Conservation (phyloP, 2,329 filamentous ascomycete species). For the Ceratocystis ficicola region DNA sequence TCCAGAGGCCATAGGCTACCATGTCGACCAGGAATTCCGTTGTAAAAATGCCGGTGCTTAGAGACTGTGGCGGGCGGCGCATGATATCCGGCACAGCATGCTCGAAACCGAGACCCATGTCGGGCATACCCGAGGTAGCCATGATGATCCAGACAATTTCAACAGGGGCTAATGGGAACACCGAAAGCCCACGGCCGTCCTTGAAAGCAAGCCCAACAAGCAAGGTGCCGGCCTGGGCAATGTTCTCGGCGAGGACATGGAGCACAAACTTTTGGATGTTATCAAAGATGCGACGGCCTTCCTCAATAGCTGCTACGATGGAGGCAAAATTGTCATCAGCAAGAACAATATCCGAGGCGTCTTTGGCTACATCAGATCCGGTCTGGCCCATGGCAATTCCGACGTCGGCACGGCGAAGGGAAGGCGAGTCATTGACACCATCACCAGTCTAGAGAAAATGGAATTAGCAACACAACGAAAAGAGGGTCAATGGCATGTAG, state of each 20-base stretch:
- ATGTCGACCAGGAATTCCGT: slow-evolving; percentile 55
- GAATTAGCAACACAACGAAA: not conserved
- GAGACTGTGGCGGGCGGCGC: slow-evolving; percentile 51
- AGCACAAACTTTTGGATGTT: slow-evolving; percentile 67
- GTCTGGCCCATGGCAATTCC: slow-evolving; percentile 56
- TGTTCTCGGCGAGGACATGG: slow-evolving; percentile 57
- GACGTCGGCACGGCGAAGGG: slow-evolving; percentile 56
- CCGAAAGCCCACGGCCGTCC: slow-evolving; percentile 49
- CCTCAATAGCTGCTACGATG: slow-evolving; percentile 58
- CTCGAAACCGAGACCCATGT: slow-evolving; percentile 68
- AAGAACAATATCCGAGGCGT: slow-evolving; percentile 54
- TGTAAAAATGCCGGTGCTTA: slow-evolving; percentile 52
- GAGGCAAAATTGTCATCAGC: slow-evolving; percentile 64
- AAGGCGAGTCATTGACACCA: slow-evolving; percentile 62
- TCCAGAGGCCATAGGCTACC: slow-evolving; percentile 56
- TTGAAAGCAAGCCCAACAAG: slow-evolving; percentile 63
- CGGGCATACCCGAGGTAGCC: slow-evolving; percentile 61
- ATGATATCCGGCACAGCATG: slow-evolving; percentile 57
- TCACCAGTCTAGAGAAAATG: slow-evolving; percentile 44
- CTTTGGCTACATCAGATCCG: slow-evolving; percentile 53
- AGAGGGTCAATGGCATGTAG: not conserved
- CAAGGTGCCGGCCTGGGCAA: slow-evolving; percentile 56
- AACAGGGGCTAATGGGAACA: slow-evolving; percentile 63
- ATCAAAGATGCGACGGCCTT: slow-evolving; percentile 60
- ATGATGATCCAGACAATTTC: slow-evolving; percentile 75